These are phyloP conservation scores for Suillus subalutaceus DNA, from an alignment of 768 basidiomycete genomes.

Conservation along the genomic window DNA sequence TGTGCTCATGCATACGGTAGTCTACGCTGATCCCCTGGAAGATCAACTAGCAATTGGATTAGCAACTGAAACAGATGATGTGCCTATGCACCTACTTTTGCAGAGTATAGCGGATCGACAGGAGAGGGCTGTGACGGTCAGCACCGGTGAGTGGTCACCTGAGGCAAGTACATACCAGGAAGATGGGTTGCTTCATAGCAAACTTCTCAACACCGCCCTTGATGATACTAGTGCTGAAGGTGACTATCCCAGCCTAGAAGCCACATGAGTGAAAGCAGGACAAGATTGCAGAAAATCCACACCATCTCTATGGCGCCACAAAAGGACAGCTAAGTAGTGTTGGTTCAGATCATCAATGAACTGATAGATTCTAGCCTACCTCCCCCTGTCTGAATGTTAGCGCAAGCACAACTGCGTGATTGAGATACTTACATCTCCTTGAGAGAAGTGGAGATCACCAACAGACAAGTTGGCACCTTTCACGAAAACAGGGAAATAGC, in stretches of 20 bases:
- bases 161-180: slow-evolving; percentile 48
- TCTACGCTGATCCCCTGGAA: slow-evolving; percentile 80
- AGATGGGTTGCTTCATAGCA: slow-evolving; percentile 73
- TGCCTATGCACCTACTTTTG: slow-evolving; percentile 46
- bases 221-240: slow-evolving; percentile 72
- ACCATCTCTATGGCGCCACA: slow-evolving; percentile 83
- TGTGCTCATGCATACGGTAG: slow-evolving; percentile 47
- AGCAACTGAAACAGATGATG: background rate
- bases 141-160: background rate
- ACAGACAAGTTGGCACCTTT: slow-evolving; percentile 77
- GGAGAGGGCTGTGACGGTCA: slow-evolving; percentile 58
- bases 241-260: slow-evolving; percentile 66
- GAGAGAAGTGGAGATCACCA: slow-evolving; percentile 80
- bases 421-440: slow-evolving; percentile 58
- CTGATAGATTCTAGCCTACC: slow-evolving; percentile 34
- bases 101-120: slow-evolving; percentile 72
- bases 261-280: background rate
- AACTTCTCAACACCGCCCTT: slow-evolving; percentile 77
- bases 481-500: slow-evolving; percentile 79
- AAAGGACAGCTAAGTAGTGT: slow-evolving; percentile 55
- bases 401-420: background rate
- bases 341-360: background rate
- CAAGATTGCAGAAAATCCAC: background rate
- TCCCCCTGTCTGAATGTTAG: slow-evolving; percentile 48
- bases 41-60: slow-evolving; percentile 46